Percentiles rank a stretch among this genome's conserved stretches.
Evolutionary conservation across 2,329 filamentous ascomycete species (phyloP).

Genomic region (Nigrograna mackinnonii): DNA sequence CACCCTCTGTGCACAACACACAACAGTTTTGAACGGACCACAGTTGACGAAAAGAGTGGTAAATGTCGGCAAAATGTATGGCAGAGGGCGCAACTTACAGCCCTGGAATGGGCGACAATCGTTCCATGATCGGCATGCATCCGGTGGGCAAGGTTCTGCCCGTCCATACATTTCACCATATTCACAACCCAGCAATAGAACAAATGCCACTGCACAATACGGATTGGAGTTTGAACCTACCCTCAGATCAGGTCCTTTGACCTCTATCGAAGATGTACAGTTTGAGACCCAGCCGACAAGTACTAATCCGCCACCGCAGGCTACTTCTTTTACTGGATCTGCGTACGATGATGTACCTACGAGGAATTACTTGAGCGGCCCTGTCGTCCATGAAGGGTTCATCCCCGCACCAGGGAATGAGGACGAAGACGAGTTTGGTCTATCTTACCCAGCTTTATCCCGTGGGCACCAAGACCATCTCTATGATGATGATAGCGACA

Average conservation of each 20-base stretch:
- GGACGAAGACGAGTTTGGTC: constrained; percentile 30
- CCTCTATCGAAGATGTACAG: constrained; percentile 12
- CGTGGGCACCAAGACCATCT: constrained; percentile 19
- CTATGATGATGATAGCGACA: constrained; percentile 23
- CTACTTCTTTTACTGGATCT: constrained; percentile 12
- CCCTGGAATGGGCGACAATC: too few species aligned
- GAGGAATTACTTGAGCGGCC: constrained; percentile 18
- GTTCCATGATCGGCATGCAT: too few species aligned
- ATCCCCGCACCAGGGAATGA: constrained; percentile 39
- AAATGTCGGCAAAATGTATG: too few species aligned
- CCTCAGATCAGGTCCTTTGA: constrained; percentile 14
- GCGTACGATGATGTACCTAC: constrained; percentile 11
- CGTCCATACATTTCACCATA: too few species aligned
- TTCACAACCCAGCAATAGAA: too few species aligned
- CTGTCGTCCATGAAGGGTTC: constrained; percentile 43
- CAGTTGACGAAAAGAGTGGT: too few species aligned
- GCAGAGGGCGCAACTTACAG: too few species aligned
- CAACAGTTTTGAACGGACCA: too few species aligned
- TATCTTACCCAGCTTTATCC: constrained; percentile 20
- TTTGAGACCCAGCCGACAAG: constrained; percentile 9
- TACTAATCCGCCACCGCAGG: too few species aligned
- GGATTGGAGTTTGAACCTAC: too few species aligned
- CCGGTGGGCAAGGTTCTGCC: too few species aligned
- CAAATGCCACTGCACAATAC: too few species aligned
- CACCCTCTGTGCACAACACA: background rate